These are phyloP conservation scores for Skeletonema costatum DNA, from an alignment of 108 stramenopile species.

Conservation along the genomic window DNA sequence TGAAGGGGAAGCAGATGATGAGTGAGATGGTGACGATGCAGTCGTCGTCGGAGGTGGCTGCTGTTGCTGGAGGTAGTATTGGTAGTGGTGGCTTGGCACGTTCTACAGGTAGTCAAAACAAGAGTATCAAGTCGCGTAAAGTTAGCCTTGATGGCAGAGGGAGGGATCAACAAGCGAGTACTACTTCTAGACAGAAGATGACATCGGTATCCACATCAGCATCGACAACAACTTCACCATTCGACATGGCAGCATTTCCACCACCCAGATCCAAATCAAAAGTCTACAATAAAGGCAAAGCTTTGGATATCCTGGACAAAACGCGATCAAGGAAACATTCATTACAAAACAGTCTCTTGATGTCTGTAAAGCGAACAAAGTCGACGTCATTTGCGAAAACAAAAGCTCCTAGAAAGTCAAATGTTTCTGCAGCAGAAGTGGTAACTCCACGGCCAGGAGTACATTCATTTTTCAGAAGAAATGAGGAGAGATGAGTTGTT, in stretches of 20 bases:
- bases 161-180: neutral
- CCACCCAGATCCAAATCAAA: neutral
- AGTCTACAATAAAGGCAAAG: neutral
- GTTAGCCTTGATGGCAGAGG: neutral
- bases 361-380: neutral
- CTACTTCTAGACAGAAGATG: neutral
- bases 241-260: neutral
- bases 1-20: neutral
- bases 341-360: neutral
- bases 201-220: neutral
- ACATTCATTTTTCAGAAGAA: no score
- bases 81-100: neutral
- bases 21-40: neutral
- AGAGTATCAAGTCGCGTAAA: slow-evolving; percentile 4
- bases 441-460: no score
- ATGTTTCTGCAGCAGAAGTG: no score
- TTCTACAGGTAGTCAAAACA: neutral
- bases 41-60: neutral
- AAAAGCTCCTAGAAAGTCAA: neutral
- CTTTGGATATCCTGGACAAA: neutral
- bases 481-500: no score
- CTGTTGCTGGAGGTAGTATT: neutral
- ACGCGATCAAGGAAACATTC: neutral
- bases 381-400: neutral
- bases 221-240: neutral